Evolutionary conservation across 179 eudicot genomes (phyloP).

Genomic region (Patellifolia procumbens): DNA sequence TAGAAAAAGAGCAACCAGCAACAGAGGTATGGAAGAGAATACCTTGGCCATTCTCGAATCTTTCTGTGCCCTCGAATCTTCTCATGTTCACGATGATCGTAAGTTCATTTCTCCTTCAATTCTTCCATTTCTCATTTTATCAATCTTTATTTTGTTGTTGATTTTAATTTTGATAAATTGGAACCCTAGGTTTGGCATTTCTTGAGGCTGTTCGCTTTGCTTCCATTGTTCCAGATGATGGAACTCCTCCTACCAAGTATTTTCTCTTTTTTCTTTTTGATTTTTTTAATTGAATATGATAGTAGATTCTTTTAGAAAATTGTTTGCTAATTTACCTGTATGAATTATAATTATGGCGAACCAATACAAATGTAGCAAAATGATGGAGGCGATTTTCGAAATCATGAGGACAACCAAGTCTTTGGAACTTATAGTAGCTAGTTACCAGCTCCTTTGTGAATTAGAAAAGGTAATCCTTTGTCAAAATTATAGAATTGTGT

Average conservation of each 20-base stretch:
- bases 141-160: not conserved
- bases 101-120: not conserved
- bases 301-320: not conserved
- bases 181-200: slow-evolving; percentile 61
- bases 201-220: slow-evolving; percentile 84
- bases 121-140: not conserved
- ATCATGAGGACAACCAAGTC: slow-evolving; percentile 73
- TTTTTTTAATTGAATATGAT: not conserved
- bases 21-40: no score
- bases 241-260: slow-evolving; percentile 72
- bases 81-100: slow-evolving; percentile 28
- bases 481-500: no score
- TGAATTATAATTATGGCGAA: slow-evolving; percentile 1
- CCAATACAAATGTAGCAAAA: slow-evolving; percentile 65
- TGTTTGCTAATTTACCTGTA: not conserved
- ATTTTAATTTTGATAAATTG: not conserved
- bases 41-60: no score
- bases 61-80: no score
- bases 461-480: slow-evolving; percentile 62
- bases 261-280: slow-evolving; percentile 1
- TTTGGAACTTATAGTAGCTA: slow-evolving; percentile 66
- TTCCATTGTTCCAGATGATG: slow-evolving; percentile 55
- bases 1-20: slow-evolving; percentile 8
- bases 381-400: slow-evolving; percentile 70
- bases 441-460: slow-evolving; percentile 70